Percentiles rank a stretch among this genome's conserved stretches.
Conservation (phyloP, 768 basidiomycete genomes). For the Podaxis sp. region DNA sequence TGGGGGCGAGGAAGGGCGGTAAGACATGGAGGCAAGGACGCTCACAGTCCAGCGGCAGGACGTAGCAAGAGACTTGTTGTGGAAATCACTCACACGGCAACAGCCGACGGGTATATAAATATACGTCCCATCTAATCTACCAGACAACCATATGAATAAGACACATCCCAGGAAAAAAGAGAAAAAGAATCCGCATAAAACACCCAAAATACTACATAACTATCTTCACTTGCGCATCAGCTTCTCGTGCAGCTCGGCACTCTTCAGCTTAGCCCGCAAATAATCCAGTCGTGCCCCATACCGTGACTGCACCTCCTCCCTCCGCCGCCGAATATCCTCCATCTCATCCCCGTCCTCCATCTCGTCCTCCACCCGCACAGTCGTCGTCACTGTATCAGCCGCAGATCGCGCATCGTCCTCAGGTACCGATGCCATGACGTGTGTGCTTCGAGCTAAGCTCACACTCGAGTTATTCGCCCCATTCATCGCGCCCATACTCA, state of each 20-base stretch:
- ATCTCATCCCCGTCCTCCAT: slow-evolving; percentile 62
- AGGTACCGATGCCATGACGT: slow-evolving; percentile 49
- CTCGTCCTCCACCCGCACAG: slow-evolving; percentile 30
- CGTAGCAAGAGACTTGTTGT: background rate
- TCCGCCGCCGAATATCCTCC: slow-evolving; percentile 64
- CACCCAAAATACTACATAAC: slow-evolving; percentile 1
- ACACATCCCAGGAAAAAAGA: slow-evolving; percentile 2
- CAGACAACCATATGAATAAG: background rate
- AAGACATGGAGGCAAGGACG: slow-evolving; percentile 20
- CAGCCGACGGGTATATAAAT: slow-evolving; percentile 5
- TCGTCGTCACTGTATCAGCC: slow-evolving; percentile 21
- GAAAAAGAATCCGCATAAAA: background rate
- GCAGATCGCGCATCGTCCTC: slow-evolving; percentile 40
- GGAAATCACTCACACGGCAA: slow-evolving; percentile 4
- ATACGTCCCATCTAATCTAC: slow-evolving; percentile 21
- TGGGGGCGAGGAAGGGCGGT: slow-evolving; percentile 27
- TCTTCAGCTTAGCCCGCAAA: slow-evolving; percentile 77
- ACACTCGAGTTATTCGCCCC: slow-evolving; percentile 37
- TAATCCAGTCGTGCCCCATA: slow-evolving; percentile 80
- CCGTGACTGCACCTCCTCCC: slow-evolving; percentile 67
- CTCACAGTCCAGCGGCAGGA: background rate
- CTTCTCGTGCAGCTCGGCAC: slow-evolving; percentile 82
- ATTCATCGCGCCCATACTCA: slow-evolving; percentile 29
- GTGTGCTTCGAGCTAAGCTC: slow-evolving; percentile 53
- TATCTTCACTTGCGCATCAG: slow-evolving; percentile 54